Base-by-base conservation (phyloP, 192 early-diverging fungal genomes). In the Backusella sp. region DNA sequence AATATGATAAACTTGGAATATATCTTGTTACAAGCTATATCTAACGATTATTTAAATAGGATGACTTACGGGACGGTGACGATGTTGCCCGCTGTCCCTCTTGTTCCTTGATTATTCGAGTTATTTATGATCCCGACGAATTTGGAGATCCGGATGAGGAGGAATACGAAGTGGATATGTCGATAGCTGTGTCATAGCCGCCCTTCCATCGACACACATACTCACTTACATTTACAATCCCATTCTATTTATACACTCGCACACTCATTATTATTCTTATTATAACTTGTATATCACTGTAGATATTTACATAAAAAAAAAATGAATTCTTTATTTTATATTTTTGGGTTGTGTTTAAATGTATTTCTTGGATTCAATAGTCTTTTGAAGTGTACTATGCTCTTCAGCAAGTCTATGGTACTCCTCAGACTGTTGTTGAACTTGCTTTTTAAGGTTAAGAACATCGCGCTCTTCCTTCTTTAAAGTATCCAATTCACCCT, bases 51-150 rank as follows among this genome's bases (percentile, higher is more conserved):
- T 1, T n/a, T 49, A 49, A 28, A n/a, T 52, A 89, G 89, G 92
- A 93, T 62, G 90, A 96, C 26, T 79, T 99, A 3, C 75, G 82
- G 52, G 87, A 92, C 72, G 95, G 96, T 36, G 96, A 97, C 68
- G 93, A 94, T 66, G 90, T 97, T 69, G 97, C 94, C 15, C 86
- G 87, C 71, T 99, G 97, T 81, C 96, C 96, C 7, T 93, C 91
- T 71, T 99, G 97, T 84, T 97, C 96, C 17, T 87, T 99, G 42
- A 90, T 97, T 34, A 90, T 99, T 73, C 82, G 90, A 72, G 93
- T 99, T 30, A 92, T 99, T 36, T 99, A 94, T 82, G 96, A 99
- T 75, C 91, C 92, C 6, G 87, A 89, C 37, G 88, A 89, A n/a
- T 89, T 89, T 73, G 83, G 75, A 17, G 84, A 82, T 69, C 84